phyloP scores from a whole-genome alignment of 2,329 filamentous ascomycete species.

The Colletotrichum tanaceti region DNA sequence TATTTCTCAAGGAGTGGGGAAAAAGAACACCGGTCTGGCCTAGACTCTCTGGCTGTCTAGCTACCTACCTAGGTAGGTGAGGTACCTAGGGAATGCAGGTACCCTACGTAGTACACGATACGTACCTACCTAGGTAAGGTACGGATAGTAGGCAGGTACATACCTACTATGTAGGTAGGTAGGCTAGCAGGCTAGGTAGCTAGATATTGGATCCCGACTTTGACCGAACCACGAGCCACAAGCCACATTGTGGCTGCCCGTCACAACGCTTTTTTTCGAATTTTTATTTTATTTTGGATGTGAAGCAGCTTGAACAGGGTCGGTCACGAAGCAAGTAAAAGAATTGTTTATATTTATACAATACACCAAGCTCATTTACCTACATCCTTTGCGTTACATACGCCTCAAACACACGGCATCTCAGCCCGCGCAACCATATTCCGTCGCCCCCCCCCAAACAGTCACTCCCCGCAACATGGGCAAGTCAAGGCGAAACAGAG shows the following conservation, averaged over 20 bases:
- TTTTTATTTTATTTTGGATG: conserved; percentile 12
- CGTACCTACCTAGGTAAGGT: too few species aligned
- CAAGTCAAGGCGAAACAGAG: conserved; percentile 68
- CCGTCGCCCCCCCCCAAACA: conserved; percentile 4
- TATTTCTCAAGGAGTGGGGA: conserved; percentile 3
- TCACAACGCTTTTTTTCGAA: conserved; percentile 26
- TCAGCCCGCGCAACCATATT: neutral
- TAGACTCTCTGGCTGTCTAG: neutral
- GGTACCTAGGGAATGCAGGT: too few species aligned
- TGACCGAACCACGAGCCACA: conserved; percentile 35
- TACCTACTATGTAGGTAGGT: too few species aligned
- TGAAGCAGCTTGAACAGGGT: conserved; percentile 19
- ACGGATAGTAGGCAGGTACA: too few species aligned
- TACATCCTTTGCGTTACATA: neutral
- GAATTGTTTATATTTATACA: neutral
- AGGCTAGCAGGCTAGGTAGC: too few species aligned
- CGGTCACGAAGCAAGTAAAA: conserved; percentile 17
- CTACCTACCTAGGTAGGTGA: neutral
- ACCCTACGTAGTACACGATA: too few species aligned
- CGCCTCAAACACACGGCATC: neutral
- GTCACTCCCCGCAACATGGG: conserved; percentile 59
- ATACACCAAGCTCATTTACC: too few species aligned
- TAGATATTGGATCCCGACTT: too few species aligned
- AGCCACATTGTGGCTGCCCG: conserved; percentile 39
- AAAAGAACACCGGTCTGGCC: neutral